Conservation (phyloP, 2,329 filamentous ascomycete species). For the Xylaria sp. region DNA sequence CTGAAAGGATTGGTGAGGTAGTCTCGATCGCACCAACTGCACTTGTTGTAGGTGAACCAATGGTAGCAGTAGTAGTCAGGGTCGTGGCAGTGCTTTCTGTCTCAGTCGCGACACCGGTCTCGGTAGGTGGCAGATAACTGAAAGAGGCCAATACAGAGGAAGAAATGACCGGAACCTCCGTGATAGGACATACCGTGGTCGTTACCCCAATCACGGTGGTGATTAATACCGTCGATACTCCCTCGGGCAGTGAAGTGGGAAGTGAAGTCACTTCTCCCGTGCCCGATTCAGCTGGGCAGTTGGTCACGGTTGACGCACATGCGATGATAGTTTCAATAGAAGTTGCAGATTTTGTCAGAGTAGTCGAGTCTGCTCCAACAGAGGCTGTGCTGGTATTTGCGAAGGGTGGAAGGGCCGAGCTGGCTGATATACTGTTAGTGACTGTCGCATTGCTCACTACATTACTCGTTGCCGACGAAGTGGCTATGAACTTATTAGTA, state of each 20-base stretch:
- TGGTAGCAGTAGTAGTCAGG: slow-evolving; percentile 2
- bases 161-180: slow-evolving; percentile 41
- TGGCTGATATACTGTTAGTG: background rate
- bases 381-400: slow-evolving; percentile 33
- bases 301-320: slow-evolving; percentile 43
- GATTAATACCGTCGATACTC: slow-evolving; percentile 43
- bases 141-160: slow-evolving; percentile 43
- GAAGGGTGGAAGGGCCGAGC: slow-evolving; percentile 25
- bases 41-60: background rate
- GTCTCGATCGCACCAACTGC: background rate
- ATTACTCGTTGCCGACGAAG: background rate
- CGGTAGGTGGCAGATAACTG: slow-evolving; percentile 24
- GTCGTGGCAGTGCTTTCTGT: slow-evolving; percentile 15
- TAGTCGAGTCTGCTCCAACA: slow-evolving; percentile 37
- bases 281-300: slow-evolving; percentile 43
- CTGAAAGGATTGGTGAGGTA: slow-evolving; percentile 14
- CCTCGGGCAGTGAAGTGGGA: slow-evolving; percentile 30
- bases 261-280: slow-evolving; percentile 36
- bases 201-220: slow-evolving; percentile 45
- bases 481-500: slow-evolving; percentile 13
- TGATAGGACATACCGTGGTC: slow-evolving; percentile 46
- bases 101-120: slow-evolving; percentile 12
- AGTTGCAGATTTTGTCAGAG: slow-evolving; percentile 41
- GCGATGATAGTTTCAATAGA: slow-evolving; percentile 44
- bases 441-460: background rate